Conservation (phyloP, 2,329 filamentous ascomycete genomes). For the Colletotrichum somersetense region DNA sequence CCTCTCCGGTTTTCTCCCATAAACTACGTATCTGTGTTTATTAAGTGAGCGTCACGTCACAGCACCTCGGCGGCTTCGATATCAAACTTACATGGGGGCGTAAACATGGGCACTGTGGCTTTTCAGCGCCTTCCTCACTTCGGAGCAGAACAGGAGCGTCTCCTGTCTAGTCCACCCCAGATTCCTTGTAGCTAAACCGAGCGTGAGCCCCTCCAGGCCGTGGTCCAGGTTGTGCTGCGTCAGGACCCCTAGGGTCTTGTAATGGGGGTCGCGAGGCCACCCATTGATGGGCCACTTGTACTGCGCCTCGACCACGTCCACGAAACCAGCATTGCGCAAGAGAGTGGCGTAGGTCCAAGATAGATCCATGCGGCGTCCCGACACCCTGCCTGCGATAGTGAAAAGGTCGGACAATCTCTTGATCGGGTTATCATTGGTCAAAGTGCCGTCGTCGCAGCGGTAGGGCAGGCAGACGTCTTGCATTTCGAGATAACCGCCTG, state of each 20-base stretch:
- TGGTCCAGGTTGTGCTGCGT: conserved; percentile 48
- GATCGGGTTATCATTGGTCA: conserved; percentile 47
- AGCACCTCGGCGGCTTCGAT: background rate
- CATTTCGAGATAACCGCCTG: conserved; percentile 52
- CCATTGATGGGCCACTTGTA: conserved; percentile 53
- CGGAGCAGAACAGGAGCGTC: conserved; percentile 45
- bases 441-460: conserved; percentile 50
- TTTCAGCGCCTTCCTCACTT: conserved; percentile 45
- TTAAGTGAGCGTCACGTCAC: background rate
- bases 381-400: conserved; percentile 47
- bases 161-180: conserved; percentile 53
- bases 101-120: conserved; percentile 48
- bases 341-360: conserved; percentile 46
- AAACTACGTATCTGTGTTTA: conserved; percentile 32
- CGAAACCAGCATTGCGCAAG: conserved; percentile 51
- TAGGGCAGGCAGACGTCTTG: conserved; percentile 48
- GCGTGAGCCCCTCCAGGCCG: conserved; percentile 52
- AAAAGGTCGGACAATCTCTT: conserved; percentile 48
- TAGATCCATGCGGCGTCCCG: conserved; percentile 49
- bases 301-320: conserved; percentile 48
- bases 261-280: conserved; percentile 52
- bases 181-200: conserved; percentile 54
- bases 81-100: conserved; percentile 37
- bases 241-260: conserved; percentile 53
- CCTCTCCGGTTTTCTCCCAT: conserved; percentile 34